A percentile compares a stretch with the other conserved stretches of the same genome.
Evolutionary conservation across 2,329 filamentous ascomycete genomes (phyloP).

Genomic region (Colletotrichum sp.): DNA sequence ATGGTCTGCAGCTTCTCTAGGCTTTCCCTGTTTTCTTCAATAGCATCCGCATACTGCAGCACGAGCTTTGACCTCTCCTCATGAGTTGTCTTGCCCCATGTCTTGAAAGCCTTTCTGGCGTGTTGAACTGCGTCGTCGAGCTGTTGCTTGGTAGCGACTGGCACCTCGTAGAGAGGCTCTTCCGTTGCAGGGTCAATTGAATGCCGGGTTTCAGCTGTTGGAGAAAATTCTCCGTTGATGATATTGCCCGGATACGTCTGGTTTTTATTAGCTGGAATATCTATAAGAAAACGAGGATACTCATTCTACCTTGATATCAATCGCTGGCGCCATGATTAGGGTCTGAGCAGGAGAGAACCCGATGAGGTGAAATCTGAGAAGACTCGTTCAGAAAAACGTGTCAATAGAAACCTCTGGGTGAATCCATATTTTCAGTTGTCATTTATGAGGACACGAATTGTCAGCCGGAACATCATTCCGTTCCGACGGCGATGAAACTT

Average conservation of each 20-base stretch:
- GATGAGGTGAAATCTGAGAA: background rate
- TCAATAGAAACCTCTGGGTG: background rate
- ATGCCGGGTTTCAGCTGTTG: constrained; percentile 25
- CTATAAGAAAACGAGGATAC: accelerated
- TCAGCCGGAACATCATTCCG: background rate
- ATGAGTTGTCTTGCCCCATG: constrained; percentile 32
- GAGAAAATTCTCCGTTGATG: constrained; percentile 24
- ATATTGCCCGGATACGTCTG: constrained; percentile 22
- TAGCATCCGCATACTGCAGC: constrained; percentile 26
- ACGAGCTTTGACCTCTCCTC: constrained; percentile 28
- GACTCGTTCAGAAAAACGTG: background rate
- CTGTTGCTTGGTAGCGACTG: constrained; percentile 31
- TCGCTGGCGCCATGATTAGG: background rate
- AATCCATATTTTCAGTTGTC: background rate
- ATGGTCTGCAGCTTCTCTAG: constrained; percentile 27
- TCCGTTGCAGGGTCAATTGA: constrained; percentile 35
- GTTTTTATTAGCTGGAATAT: background rate
- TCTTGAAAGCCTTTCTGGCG: constrained; percentile 30
- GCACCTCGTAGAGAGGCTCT: constrained; percentile 33
- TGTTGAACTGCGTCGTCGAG: constrained; percentile 34
- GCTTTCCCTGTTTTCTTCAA: constrained; percentile 27
- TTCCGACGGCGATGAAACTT: background rate
- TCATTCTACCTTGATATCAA: background rate
- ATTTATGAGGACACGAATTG: background rate
- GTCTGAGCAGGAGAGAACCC: background rate